Conservation (phyloP, 2,329 filamentous ascomycete species). For the Penicillium crustosum region DNA sequence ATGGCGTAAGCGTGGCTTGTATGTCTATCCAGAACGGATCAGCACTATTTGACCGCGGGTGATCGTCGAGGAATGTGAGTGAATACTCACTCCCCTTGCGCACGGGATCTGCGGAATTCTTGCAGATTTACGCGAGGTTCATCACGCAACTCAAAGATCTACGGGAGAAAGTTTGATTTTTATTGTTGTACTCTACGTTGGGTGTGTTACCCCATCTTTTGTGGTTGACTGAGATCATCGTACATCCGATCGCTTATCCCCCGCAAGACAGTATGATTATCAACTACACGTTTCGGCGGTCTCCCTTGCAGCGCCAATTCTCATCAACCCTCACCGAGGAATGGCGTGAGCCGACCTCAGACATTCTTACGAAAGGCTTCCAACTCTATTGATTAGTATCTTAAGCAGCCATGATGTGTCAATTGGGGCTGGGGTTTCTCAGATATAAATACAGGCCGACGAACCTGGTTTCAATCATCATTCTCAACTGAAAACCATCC, state of each 20-base stretch:
- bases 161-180: constrained; percentile 3
- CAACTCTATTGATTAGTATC: background rate
- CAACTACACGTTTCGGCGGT: constrained; percentile 17
- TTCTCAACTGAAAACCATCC: constrained; percentile 16
- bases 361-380: constrained; percentile 3
- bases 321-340: constrained; percentile 12
- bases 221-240: constrained; percentile 16
- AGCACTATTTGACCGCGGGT: constrained; percentile 1
- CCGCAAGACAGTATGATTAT: constrained; percentile 17
- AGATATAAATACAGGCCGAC: constrained; percentile 20
- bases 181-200: constrained; percentile 6
- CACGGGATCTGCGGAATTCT: constrained; percentile 15
- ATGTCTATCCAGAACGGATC: background rate
- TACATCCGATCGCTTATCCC: constrained; percentile 13
- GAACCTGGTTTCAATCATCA: constrained; percentile 3
- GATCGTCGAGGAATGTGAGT: constrained; percentile 20
- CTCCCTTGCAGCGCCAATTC: constrained; percentile 19
- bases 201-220: constrained; percentile 4
- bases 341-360: constrained; percentile 9
- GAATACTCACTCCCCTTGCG: constrained; percentile 15
- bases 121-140: constrained; percentile 22
- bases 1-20: constrained; percentile 9
- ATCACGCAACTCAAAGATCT: constrained; percentile 13
- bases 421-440: background rate
- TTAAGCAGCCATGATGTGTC: constrained; percentile 11